Evolutionary conservation across 1,139 yeast genomes (phyloP).

Genomic region (Saccharomyces pastorianus): DNA sequence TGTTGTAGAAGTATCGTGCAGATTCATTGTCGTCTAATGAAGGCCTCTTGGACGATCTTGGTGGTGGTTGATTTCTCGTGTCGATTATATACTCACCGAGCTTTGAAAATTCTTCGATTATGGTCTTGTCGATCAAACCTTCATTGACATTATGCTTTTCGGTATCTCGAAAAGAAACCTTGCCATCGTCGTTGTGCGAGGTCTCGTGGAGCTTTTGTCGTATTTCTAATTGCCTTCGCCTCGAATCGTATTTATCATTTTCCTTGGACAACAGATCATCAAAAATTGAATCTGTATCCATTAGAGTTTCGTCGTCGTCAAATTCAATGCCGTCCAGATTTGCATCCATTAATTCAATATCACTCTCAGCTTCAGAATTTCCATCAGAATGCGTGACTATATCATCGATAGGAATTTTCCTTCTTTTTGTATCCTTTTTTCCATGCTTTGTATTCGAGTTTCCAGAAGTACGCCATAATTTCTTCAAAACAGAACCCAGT

Average conservation of each 20-base stretch:
- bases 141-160: background rate
- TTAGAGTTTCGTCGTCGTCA: conserved; percentile 11
- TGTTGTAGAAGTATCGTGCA: background rate
- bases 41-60: conserved; percentile 21
- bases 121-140: conserved; percentile 13
- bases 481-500: background rate
- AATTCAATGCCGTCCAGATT: background rate
- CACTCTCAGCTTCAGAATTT: background rate
- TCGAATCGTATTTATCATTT: conserved; percentile 6
- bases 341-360: background rate
- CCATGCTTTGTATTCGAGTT: background rate
- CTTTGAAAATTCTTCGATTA: conserved; percentile 17
- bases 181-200: background rate
- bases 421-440: background rate
- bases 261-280: conserved; percentile 22
- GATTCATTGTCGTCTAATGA: conserved; percentile 5
- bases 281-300: conserved; percentile 25
- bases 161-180: background rate
- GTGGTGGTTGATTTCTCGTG: conserved; percentile 14
- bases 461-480: background rate
- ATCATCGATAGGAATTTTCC: background rate
- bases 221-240: background rate
- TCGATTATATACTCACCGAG: conserved; percentile 14
- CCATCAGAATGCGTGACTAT: background rate
- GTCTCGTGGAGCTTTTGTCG: background rate